Evolutionary conservation across 2,329 filamentous ascomycete species (phyloP).

Genomic region (Penicillium sp.): DNA sequence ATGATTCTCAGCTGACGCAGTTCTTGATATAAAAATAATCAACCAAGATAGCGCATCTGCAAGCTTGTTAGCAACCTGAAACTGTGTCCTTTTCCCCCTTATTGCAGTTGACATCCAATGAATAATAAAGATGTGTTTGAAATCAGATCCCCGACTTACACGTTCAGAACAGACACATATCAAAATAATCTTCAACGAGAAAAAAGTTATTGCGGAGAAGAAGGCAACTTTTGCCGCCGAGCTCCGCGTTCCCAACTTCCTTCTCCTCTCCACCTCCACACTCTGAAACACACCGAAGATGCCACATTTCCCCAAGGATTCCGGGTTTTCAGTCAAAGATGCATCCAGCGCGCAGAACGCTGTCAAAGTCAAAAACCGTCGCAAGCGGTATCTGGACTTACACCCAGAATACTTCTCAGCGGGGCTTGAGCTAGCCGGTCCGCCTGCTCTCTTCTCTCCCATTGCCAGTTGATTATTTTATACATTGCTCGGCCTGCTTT

Average conservation of each 20-base stretch:
- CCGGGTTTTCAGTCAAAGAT: conserved; percentile 21
- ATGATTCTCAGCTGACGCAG: conserved; percentile 20
- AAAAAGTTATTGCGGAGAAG: conserved; percentile 14
- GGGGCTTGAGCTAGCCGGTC: conserved; percentile 61
- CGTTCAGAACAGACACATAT: conserved; percentile 13
- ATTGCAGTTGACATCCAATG: not conserved
- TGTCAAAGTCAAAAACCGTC: conserved; percentile 67
- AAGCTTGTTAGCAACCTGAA: conserved; percentile 5
- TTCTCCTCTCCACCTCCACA: conserved; percentile 9
- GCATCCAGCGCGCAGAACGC: conserved; percentile 26
- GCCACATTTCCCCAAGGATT: conserved; percentile 37
- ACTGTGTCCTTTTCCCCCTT: conserved; percentile 1
- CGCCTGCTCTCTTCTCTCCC: conserved; percentile 32
- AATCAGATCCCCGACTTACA: conserved; percentile 13
- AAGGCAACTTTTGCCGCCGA: conserved; percentile 26
- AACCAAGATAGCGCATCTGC: conserved; percentile 5
- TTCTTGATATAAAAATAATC: conserved; percentile 6
- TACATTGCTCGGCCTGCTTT: not conserved
- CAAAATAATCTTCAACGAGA: conserved; percentile 10
- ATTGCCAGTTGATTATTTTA: conserved; percentile 11
- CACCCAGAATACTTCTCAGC: conserved; percentile 70
- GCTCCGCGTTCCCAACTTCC: conserved; percentile 24
- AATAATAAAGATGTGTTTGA: not conserved
- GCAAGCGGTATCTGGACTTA: conserved; percentile 70
- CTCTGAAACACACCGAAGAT: conserved; percentile 22